Percentiles rank a stretch among this genome's conserved stretches.
Evolutionary conservation across 768 basidiomycete genomes (phyloP).

Genomic region (Leccinellum rugosiceps): DNA sequence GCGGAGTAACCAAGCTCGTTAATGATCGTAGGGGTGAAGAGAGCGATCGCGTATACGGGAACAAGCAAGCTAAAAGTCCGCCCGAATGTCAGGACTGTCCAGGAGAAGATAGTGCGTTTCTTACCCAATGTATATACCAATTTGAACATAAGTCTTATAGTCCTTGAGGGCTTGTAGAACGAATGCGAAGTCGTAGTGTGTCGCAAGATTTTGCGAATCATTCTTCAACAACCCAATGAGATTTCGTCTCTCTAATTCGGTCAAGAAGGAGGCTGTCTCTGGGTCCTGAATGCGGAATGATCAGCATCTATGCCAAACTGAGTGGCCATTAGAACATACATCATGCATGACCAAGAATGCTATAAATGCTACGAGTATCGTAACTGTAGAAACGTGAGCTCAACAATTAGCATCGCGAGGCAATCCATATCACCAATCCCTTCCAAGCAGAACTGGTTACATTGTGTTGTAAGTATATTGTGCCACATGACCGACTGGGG

Average conservation of each 20-base stretch:
- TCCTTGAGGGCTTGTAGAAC: constrained; percentile 47
- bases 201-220: constrained; percentile 42
- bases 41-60: constrained; percentile 46
- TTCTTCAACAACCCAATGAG: constrained; percentile 36
- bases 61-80: constrained; percentile 36
- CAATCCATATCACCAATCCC: constrained; percentile 18
- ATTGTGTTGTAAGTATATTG: constrained; percentile 6
- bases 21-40: constrained; percentile 52
- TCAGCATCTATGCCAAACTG: neutral
- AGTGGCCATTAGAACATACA: constrained; percentile 28
- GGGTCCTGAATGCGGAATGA: constrained; percentile 40
- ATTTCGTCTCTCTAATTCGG: constrained; percentile 36
- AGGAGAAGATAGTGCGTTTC: neutral
- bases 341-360: constrained; percentile 54
- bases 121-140: constrained; percentile 41
- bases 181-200: constrained; percentile 42
- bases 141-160: constrained; percentile 37
- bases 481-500: neutral
- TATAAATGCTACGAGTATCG: constrained; percentile 13
- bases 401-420: neutral
- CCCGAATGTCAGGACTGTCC: neutral
- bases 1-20: constrained; percentile 49
- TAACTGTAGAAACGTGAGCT: constrained; percentile 14
- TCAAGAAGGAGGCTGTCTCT: constrained; percentile 53
- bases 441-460: constrained; percentile 30